These are phyloP conservation scores for Parietichytrium sp. DNA, from an alignment of 108 stramenopile species.

Conservation along the genomic window DNA sequence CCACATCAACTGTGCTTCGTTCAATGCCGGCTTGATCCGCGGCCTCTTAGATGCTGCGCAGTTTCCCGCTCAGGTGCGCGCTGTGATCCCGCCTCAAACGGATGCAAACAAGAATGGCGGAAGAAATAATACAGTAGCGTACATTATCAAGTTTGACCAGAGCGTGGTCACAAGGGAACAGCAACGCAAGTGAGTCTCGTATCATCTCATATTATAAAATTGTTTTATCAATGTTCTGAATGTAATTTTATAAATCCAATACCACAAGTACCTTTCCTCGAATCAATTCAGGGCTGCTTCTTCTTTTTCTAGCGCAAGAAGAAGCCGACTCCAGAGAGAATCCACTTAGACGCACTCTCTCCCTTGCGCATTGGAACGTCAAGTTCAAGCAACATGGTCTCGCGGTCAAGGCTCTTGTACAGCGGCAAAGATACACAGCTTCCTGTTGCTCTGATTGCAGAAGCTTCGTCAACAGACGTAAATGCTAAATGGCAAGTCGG, in stretches of 20 bases:
- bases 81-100: neutral
- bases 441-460: neutral
- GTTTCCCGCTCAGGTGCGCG: neutral
- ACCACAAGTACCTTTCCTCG: no score
- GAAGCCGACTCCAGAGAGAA: constrained; percentile 46
- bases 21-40: constrained; percentile 23
- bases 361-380: constrained; percentile 34
- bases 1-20: constrained; percentile 12
- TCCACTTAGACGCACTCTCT: constrained; percentile 29
- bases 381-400: constrained; percentile 45
- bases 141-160: constrained; percentile 28
- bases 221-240: no score
- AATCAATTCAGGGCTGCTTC: no score
- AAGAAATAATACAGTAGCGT: neutral
- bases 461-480: constrained; percentile 40
- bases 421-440: no score
- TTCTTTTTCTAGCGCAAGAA: constrained; percentile 31
- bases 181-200: no score
- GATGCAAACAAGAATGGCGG: neutral
- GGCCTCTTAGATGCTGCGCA: constrained; percentile 21
- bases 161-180: no score
- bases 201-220: no score
- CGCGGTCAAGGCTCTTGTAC: constrained; percentile 46
- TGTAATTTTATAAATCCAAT: no score
- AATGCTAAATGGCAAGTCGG: constrained; percentile 58